Evolutionary conservation across 1,139 yeast genomes (phyloP).

Genomic region (Kodamaea alishanica): DNA sequence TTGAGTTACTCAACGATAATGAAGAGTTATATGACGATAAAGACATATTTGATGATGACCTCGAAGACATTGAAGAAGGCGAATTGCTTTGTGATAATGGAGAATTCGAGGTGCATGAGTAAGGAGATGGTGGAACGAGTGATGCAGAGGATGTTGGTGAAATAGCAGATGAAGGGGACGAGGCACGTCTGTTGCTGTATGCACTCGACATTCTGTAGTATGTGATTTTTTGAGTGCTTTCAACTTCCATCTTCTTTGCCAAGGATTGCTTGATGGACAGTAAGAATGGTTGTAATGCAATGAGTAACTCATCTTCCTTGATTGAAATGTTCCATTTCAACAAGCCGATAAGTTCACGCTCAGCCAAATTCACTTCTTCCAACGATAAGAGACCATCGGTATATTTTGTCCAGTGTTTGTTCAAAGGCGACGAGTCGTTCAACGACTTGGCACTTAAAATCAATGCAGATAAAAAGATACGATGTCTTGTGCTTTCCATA

Average conservation of each 20-base stretch:
- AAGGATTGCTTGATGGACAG: conserved; percentile 54
- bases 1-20: conserved; percentile 18
- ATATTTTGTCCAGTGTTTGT: conserved; percentile 92
- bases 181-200: conserved; percentile 9
- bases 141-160: conserved; percentile 7
- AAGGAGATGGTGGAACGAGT: not conserved
- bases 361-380: conserved; percentile 85
- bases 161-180: conserved; percentile 10
- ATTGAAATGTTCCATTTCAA: conserved; percentile 82
- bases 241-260: conserved; percentile 28
- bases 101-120: conserved; percentile 3
- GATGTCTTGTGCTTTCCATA: conserved; percentile 89
- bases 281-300: conserved; percentile 71
- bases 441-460: conserved; percentile 86
- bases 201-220: conserved; percentile 36
- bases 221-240: conserved; percentile 31
- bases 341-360: conserved; percentile 76
- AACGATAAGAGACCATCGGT: conserved; percentile 77
- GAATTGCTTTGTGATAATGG: conserved; percentile 5
- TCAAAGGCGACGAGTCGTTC: conserved; percentile 90
- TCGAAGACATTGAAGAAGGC: conserved; percentile 6
- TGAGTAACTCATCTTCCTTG: conserved; percentile 62
- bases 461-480: conserved; percentile 84
- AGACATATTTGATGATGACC: conserved; percentile 15
- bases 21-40: conserved; percentile 16